Evolutionary conservation across 345 rosid species (phyloP).

Genomic region (Gossypium sturtianum): DNA sequence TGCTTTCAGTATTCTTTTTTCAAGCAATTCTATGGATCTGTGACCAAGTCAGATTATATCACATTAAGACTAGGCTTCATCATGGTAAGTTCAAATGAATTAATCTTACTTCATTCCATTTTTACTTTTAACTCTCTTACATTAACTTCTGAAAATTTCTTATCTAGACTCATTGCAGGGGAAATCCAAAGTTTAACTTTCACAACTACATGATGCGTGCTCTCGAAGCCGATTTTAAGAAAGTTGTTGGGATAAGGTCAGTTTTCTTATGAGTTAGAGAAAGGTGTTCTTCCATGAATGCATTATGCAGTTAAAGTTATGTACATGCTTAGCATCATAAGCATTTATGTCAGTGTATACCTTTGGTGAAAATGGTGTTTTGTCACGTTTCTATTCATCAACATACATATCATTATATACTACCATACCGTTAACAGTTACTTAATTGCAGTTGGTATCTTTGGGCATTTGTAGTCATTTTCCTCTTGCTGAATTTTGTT

Average conservation of each 20-base stretch:
- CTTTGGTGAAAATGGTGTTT: neutral
- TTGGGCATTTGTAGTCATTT: conserved; percentile 73
- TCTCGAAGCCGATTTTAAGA: conserved; percentile 89
- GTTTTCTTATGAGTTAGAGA: neutral
- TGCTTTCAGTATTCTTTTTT: conserved; percentile 60
- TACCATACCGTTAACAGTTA: neutral
- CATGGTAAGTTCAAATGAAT: conserved; percentile 38
- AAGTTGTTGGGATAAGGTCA: conserved; percentile 90
- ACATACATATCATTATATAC: neutral
- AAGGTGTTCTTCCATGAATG: neutral
- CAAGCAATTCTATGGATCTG: conserved; percentile 83
- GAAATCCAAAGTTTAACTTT: conserved; percentile 72
- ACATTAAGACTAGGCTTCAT: conserved; percentile 77
- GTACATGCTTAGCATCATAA: neutral
- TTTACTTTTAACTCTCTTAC: neutral
- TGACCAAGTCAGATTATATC: conserved; percentile 66
- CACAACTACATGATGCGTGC: conserved; percentile 81
- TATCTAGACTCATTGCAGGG: conserved; percentile 67
- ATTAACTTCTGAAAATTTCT: neutral
- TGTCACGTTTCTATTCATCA: neutral
- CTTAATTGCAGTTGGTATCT: conserved; percentile 75
- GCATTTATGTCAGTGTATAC: neutral
- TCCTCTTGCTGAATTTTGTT: conserved; percentile 63
- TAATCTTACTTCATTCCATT: neutral
- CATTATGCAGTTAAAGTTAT: neutral